A percentile compares a stretch with the other conserved stretches of the same genome.
Conservation (phyloP, 805 yeast species). For the Kockiozyma suomiensis region DNA sequence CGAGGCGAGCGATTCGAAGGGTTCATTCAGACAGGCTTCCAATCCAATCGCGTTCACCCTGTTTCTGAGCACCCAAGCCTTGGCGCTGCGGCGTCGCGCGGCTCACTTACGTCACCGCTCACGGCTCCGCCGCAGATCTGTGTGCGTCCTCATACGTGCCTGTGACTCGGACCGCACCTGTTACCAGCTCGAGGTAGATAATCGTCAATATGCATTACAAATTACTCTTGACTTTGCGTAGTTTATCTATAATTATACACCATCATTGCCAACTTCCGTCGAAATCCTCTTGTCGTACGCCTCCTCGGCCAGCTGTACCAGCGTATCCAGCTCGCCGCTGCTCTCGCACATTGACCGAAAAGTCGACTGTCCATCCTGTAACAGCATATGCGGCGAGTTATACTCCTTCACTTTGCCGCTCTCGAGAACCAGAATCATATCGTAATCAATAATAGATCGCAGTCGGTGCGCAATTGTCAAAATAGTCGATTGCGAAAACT, state of each 20-base stretch:
- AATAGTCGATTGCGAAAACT: slow-evolving; percentile 70
- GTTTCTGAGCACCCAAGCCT: not conserved
- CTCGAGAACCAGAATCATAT: slow-evolving; percentile 76
- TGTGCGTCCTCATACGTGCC: not conserved
- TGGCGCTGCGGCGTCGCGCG: not conserved
- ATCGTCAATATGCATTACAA: too few relatives aligned
- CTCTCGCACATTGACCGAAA: slow-evolving; percentile 77
- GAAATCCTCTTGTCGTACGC: slow-evolving; percentile 10
- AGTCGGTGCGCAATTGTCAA: slow-evolving; percentile 85
- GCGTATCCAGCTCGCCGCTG: slow-evolving; percentile 85
- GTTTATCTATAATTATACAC: too few relatives aligned
- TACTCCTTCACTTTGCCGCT: slow-evolving; percentile 74
- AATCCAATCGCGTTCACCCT: not conserved
- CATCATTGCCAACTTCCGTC: too few relatives aligned
- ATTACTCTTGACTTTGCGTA: too few relatives aligned
- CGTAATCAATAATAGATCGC: slow-evolving; percentile 70
- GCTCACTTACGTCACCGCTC: not conserved
- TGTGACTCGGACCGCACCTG: too few relatives aligned
- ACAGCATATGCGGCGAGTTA: slow-evolving; percentile 66
- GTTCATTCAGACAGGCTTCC: not conserved
- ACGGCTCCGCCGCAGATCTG: not conserved
- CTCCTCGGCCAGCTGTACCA: slow-evolving; percentile 66
- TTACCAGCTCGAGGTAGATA: too few relatives aligned
- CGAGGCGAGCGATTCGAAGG: not conserved
- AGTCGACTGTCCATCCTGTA: slow-evolving; percentile 52